These are phyloP conservation scores for Citrus trifoliata DNA, from an alignment of 345 rosid genomes.

Conservation along the genomic window DNA sequence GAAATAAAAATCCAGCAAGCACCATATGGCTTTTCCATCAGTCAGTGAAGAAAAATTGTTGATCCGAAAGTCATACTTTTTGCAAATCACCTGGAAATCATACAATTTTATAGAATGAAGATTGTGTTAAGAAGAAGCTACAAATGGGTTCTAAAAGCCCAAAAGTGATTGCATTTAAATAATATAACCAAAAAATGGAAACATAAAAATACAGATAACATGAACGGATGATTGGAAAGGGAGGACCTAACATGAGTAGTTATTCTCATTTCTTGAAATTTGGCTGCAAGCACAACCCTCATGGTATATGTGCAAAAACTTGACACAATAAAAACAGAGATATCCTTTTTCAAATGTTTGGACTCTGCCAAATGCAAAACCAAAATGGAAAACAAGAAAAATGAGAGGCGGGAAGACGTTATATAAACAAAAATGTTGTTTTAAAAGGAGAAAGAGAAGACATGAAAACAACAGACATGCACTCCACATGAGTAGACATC, in stretches of 20 bases:
- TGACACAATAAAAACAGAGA: background rate
- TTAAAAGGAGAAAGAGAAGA: no score
- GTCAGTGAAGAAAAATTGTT: slow-evolving; percentile 54
- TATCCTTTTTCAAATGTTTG: background rate
- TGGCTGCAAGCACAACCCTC: background rate
- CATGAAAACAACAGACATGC: no score
- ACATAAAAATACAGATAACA: background rate
- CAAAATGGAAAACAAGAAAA: background rate
- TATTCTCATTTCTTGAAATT: background rate
- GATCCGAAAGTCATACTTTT: slow-evolving; percentile 49
- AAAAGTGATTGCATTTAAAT: background rate
- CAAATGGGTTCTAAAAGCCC: background rate
- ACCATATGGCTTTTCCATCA: slow-evolving; percentile 95
- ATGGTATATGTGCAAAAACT: background rate
- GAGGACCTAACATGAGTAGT: background rate
- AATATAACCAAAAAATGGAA: background rate
- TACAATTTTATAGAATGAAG: background rate
- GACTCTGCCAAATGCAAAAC: background rate
- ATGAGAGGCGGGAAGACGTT: background rate
- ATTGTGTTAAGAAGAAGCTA: background rate
- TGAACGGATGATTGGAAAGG: background rate
- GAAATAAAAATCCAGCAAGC: slow-evolving; percentile 90
- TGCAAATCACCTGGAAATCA: slow-evolving; percentile 60
- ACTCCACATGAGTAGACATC: background rate
- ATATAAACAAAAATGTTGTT: no score